Base-by-base conservation (phyloP, 768 basidiomycete species). In the Chalciporus pseudorubinellus region DNA sequence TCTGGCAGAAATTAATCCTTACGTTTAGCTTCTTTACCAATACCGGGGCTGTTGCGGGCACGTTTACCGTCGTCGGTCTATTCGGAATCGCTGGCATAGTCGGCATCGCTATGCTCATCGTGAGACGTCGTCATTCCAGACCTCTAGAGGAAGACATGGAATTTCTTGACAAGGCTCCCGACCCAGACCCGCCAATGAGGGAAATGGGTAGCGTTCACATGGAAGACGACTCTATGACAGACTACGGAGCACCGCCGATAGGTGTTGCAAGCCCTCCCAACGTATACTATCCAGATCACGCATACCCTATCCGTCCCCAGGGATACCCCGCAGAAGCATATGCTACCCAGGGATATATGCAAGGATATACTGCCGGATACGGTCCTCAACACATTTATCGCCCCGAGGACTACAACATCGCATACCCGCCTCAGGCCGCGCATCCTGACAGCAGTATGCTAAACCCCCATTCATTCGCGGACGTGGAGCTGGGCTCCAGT, bases 21-120 rank as follows among this genome's bases (percentile, higher is more conserved):
- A 26, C 21, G 1, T 39, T 20, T 47, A 79, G 79, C 51, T 80
- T 80, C 70, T 73, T 77, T 56, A 55, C 68, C 41, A 73, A 77
- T 56, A 76, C 71, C 45, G 74, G 70, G 31, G 79, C 76, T 0
- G 74, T 78, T 18, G 79, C 74, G 0, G 75, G 72, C 36, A 73
- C 72, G 0, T 80, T 79, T 52, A 67, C 72, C 36, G 65, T 71
- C 50, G 68, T 73, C 46, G 75, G 72, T 43, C 55, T 80, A 3
- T 51, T 74, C 8, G 65, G 53, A 18, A 12, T 74, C 39, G 70
- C 65, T 18, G 56, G 66, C 18, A 24, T 76, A 44, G 57, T 70
- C 19, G 68, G 62, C 26, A 52, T 58, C 42, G 52, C 59, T 5
- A 51, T 71, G 46, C 38, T 71, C 48, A 56, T 69, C 45, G 56